These are phyloP conservation scores for Gynandropsis gynandra DNA, from an alignment of 345 rosid genomes.

Conservation along the genomic window DNA sequence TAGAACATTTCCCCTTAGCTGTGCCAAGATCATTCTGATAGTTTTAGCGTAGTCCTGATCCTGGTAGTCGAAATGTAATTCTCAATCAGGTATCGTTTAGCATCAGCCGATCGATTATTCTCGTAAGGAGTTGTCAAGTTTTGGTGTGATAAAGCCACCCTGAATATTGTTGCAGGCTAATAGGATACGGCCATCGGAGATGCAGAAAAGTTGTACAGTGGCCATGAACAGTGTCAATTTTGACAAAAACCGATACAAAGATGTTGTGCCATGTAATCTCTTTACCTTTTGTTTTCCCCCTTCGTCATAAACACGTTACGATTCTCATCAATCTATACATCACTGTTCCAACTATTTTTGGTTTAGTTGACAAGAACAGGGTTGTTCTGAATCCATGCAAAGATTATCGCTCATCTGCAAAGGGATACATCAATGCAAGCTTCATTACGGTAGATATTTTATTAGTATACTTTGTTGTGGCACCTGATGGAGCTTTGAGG, in stretches of 20 bases:
- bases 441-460: conserved; percentile 43
- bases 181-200: conserved; percentile 44
- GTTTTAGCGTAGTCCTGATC: background rate
- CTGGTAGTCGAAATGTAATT: background rate
- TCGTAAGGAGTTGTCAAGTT: too few relatives aligned
- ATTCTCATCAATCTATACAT: background rate
- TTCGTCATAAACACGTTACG: background rate
- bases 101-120: too few relatives aligned
- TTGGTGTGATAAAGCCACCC: background rate
- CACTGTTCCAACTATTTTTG: conserved; percentile 1
- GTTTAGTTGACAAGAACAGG: conserved; percentile 65
- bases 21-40: background rate
- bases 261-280: conserved; percentile 64
- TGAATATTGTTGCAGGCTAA: conserved; percentile 33
- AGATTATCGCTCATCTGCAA: conserved; percentile 52
- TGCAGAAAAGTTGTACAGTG: conserved; percentile 42
- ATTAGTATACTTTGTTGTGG: background rate
- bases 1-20: background rate
- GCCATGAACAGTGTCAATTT: conserved; percentile 47
- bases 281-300: background rate
- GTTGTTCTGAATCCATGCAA: conserved; percentile 61
- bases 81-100: too few relatives aligned
- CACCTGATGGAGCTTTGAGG: background rate
- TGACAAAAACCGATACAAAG: conserved; percentile 65
- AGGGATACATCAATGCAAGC: conserved; percentile 88